Conservation (phyloP, 2,329 filamentous ascomycete genomes). For the Chrysoporthe puriensis region DNA sequence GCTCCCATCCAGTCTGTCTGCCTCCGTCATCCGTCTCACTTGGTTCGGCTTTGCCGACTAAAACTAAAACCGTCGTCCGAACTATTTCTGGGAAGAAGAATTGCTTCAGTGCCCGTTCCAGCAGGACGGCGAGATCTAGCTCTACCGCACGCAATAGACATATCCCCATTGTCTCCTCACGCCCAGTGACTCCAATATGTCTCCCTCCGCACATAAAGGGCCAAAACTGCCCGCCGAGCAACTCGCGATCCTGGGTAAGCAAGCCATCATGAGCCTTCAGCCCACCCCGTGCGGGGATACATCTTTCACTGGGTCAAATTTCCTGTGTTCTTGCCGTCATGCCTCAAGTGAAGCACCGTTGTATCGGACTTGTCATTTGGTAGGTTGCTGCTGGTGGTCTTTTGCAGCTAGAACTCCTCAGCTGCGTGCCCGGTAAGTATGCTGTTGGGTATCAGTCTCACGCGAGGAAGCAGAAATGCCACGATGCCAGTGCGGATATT, state of each 20-base stretch:
- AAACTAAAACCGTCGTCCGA: constrained; percentile 10
- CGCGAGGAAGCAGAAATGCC: neutral
- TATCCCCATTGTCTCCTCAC: constrained; percentile 13
- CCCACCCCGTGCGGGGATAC: constrained; percentile 24
- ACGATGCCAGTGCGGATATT: constrained; percentile 1
- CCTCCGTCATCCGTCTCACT: neutral
- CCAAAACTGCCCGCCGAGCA: constrained; percentile 77
- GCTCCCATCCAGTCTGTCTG: constrained; percentile 1
- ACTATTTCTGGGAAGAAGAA: constrained; percentile 9
- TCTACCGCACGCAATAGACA: constrained; percentile 25
- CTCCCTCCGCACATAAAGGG: constrained; percentile 36
- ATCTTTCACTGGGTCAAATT: neutral
- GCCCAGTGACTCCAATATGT: constrained; percentile 26
- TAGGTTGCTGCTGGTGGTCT: constrained; percentile 7
- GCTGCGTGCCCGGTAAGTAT: constrained; percentile 16
- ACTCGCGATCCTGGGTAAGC: constrained; percentile 75
- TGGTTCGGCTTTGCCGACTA: constrained; percentile 12
- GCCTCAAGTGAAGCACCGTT: constrained; percentile 23
- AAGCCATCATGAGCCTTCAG: constrained; percentile 33
- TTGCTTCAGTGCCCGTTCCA: constrained; percentile 13
- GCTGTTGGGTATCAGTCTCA: constrained; percentile 3
- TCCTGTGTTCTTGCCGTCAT: constrained; percentile 20
- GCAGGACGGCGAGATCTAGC: constrained; percentile 23
- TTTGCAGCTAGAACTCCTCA: constrained; percentile 12
- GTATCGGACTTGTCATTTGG: constrained; percentile 1